A percentile compares a stretch with the other conserved stretches of the same genome.
phyloP scores from a whole-genome alignment of 2,329 filamentous ascomycete species.

The Fusarium torulosum region DNA sequence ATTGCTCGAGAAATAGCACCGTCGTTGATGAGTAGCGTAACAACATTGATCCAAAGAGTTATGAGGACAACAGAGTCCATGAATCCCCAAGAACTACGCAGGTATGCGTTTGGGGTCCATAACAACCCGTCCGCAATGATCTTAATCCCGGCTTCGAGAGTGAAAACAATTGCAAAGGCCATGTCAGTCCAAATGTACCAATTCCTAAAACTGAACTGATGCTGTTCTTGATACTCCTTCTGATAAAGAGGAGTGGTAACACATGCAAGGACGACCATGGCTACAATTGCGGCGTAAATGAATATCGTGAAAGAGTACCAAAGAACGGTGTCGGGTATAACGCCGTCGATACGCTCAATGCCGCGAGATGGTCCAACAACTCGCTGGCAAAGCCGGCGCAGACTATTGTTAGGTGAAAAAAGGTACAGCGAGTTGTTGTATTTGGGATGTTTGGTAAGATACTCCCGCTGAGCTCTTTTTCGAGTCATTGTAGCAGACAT shows the following conservation, averaged over 20 bases:
- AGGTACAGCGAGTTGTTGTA: conserved; percentile 95
- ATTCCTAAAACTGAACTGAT: conserved; percentile 72
- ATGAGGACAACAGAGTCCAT: conserved; percentile 93
- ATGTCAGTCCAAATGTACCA: conserved; percentile 98
- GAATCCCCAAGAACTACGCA: conserved; percentile 95
- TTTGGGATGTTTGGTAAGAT: conserved; percentile 84
- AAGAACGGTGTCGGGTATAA: conserved; percentile 86
- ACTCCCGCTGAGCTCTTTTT: conserved; percentile 90
- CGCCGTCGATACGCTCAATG: conserved; percentile 86
- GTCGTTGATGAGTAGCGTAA: conserved; percentile 83
- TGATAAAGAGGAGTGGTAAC: conserved; percentile 96
- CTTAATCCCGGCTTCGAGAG: conserved; percentile 88
- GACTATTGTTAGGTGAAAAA: conserved; percentile 80
- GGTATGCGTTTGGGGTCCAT: conserved; percentile 97
- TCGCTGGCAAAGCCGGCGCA: conserved; percentile 86
- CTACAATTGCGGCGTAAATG: conserved; percentile 92
- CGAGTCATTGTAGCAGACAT: conserved; percentile 85
- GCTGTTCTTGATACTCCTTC: conserved; percentile 79
- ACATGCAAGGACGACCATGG: conserved; percentile 97
- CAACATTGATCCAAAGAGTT: conserved; percentile 95
- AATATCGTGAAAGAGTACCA: conserved; percentile 97
- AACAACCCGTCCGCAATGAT: conserved; percentile 95
- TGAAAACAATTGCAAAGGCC: conserved; percentile 89
- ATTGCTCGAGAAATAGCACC: conserved; percentile 89
- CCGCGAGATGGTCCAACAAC: conserved; percentile 94